Percentiles rank a stretch among this genome's conserved stretches.
These are phyloP conservation scores for Rutidosis leptorrhynchoides DNA, from an alignment of 129 eudicot species.

Conservation along the genomic window DNA sequence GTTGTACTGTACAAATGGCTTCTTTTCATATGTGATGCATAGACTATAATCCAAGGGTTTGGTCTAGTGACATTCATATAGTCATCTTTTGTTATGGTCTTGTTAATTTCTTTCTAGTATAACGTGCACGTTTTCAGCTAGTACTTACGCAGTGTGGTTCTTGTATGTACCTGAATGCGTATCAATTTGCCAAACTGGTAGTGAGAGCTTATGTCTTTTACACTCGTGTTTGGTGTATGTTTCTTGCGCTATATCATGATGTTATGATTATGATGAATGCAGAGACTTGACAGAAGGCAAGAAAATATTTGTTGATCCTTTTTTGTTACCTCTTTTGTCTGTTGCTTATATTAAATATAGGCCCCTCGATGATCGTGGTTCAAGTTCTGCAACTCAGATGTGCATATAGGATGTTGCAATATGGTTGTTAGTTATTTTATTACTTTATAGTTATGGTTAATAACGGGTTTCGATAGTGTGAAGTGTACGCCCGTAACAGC, in stretches of 20 bases:
- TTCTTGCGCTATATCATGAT: neutral
- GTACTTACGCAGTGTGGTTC: neutral
- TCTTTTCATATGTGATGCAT: slow-evolving; percentile 17
- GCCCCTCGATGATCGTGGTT: neutral
- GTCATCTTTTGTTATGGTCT: slow-evolving; percentile 3
- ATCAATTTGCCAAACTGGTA: neutral
- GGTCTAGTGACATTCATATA: slow-evolving; percentile 1
- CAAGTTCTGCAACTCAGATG: neutral
- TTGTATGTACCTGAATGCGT: neutral
- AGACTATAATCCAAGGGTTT: slow-evolving; percentile 13
- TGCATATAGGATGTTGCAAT: too few relatives aligned
- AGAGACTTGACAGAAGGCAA: too few relatives aligned
- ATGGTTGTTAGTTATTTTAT: too few relatives aligned
- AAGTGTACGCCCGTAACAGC: too few relatives aligned
- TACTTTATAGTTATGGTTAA: too few relatives aligned
- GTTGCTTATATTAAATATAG: too few relatives aligned
- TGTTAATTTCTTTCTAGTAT: neutral
- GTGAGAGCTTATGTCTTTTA: neutral
- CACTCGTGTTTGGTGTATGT: neutral
- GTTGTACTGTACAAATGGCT: slow-evolving; percentile 22
- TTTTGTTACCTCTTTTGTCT: neutral
- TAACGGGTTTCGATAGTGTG: too few relatives aligned
- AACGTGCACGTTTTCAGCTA: neutral
- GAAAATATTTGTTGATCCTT: too few relatives aligned
- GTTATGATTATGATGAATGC: too few relatives aligned